Evolutionary conservation across 2,329 filamentous ascomycete species (phyloP).

Genomic region (Fusarium sublunatum): DNA sequence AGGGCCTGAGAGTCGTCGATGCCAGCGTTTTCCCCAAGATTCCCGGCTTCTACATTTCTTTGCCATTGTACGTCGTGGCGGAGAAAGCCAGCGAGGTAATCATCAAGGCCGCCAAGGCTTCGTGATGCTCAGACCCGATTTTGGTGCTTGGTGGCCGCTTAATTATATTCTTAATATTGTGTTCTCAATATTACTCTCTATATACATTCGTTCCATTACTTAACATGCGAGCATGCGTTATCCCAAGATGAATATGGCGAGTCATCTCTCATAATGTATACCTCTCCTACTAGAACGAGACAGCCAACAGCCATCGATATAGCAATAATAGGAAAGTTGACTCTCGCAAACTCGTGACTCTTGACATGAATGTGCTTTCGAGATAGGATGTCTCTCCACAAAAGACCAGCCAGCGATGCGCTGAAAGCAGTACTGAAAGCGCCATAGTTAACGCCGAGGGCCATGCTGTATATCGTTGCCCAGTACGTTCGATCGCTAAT

Average conservation of each 20-base stretch:
- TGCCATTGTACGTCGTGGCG: constrained; percentile 54
- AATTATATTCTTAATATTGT: neutral
- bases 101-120: constrained; percentile 42
- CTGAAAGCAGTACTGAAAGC: constrained; percentile 79
- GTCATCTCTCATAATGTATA: constrained; percentile 62
- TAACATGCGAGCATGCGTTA: constrained; percentile 1
- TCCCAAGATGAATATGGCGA: constrained; percentile 24
- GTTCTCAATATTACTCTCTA: neutral
- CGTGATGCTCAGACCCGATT: neutral
- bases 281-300: constrained; percentile 69
- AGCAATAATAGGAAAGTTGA: constrained; percentile 77
- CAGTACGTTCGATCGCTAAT: constrained; percentile 76
- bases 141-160: neutral
- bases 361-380: constrained; percentile 75
- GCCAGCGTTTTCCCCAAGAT: constrained; percentile 62
- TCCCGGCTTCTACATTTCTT: constrained; percentile 36
- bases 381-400: constrained; percentile 77
- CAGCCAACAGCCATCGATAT: constrained; percentile 74
- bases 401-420: constrained; percentile 75
- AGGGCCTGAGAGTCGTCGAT: constrained; percentile 70
- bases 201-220: no score
- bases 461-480: constrained; percentile 80
- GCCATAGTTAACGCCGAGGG: constrained; percentile 78
- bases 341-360: constrained; percentile 72
- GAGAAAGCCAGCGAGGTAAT: constrained; percentile 65